Evolutionary conservation across 495 filamentous ascomycete genomes (phyloP), one percentile per base, ranked within the genome.

Genomic region (Tricharina praecox): DNA sequence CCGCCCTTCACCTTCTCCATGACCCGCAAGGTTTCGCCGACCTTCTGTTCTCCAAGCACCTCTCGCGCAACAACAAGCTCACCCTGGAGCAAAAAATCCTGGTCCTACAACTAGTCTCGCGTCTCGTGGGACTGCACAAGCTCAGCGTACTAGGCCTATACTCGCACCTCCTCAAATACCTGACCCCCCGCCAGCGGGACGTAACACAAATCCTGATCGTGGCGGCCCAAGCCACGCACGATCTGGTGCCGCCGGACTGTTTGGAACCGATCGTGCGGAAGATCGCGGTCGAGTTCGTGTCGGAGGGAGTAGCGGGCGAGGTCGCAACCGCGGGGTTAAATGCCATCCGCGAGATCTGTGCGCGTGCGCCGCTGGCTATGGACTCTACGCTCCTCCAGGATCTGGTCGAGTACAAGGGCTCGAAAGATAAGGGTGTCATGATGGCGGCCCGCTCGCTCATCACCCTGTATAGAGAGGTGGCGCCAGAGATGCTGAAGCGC

Each of bases 211-310:
- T 96, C 61, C 72, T 99, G 25, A 92, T 88, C 16, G 90, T 80
- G 2, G 72, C 94, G 42, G 90, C 90, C 11, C 92, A 96, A 66
- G 79, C 82, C 10, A 82, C 85, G 9, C 90, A 99, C 62, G 79
- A 78, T 51, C 69, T 94, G 25, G 86, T 96, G 10, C 90, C 90
- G 1, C 92, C 92, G 1, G 90, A 99, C 67, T 81, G 77, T 3
- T 73, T 99, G 16, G 87, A 95, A 64, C 86, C 90, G 1, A 66
- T 99, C 19, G 65, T 99, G 13, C 78, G 83, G 61, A 96, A 94
- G 68, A 95, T 99, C 51, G 88, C 90, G 30, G 93, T 95, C 48
- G 86, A 95, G 64, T 99, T 99, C 59, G 88, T 99, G 5, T 93
- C 84, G 0, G 90, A 99, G 62, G 90, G 85, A 11, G 81, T 85